These are phyloP conservation scores for Pseudogymnoascus sp. DNA, from an alignment of 2,329 filamentous ascomycete genomes.

Conservation along the genomic window DNA sequence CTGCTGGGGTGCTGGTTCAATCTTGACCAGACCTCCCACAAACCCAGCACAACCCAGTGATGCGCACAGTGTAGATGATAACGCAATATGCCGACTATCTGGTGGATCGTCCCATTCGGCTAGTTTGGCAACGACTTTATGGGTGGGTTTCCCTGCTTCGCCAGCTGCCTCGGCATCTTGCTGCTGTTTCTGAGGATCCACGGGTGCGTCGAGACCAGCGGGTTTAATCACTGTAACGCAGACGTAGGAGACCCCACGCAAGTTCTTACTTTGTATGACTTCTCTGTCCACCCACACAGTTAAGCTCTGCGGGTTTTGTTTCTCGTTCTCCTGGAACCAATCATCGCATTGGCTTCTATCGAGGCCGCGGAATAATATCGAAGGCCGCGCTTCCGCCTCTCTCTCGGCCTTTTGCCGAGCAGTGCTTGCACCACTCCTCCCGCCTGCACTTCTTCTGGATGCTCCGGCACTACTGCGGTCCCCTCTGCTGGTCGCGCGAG, in stretches of 20 bases:
- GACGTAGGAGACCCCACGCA: constrained; percentile 71
- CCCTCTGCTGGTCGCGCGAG: constrained; percentile 56
- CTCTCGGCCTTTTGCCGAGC: constrained; percentile 49
- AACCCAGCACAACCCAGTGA: constrained; percentile 64
- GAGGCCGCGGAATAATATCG: constrained; percentile 73
- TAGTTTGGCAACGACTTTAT: constrained; percentile 69
- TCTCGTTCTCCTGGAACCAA: constrained; percentile 62
- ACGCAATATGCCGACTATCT: constrained; percentile 67
- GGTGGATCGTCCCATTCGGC: constrained; percentile 80
- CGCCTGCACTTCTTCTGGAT: constrained; percentile 66
- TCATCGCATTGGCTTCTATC: constrained; percentile 62
- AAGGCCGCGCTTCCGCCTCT: constrained; percentile 59
- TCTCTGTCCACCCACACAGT: constrained; percentile 83
- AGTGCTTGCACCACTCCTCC: constrained; percentile 67
- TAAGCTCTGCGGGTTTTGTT: constrained; percentile 50
- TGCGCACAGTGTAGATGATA: constrained; percentile 71
- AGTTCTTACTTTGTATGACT: constrained; percentile 59
- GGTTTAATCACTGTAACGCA: constrained; percentile 82
- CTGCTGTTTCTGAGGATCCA: constrained; percentile 61
- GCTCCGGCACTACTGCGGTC: constrained; percentile 73
- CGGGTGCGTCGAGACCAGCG: constrained; percentile 62
- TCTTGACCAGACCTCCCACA: constrained; percentile 77
- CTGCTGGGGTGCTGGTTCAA: constrained; percentile 73
- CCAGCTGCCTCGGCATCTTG: constrained; percentile 58
- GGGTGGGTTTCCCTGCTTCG: constrained; percentile 49